A percentile compares a stretch with the other conserved stretches of the same genome.
Evolutionary conservation across 1,284 basidiomycete species (phyloP).

Genomic region (Retiboletus flavoniger): DNA sequence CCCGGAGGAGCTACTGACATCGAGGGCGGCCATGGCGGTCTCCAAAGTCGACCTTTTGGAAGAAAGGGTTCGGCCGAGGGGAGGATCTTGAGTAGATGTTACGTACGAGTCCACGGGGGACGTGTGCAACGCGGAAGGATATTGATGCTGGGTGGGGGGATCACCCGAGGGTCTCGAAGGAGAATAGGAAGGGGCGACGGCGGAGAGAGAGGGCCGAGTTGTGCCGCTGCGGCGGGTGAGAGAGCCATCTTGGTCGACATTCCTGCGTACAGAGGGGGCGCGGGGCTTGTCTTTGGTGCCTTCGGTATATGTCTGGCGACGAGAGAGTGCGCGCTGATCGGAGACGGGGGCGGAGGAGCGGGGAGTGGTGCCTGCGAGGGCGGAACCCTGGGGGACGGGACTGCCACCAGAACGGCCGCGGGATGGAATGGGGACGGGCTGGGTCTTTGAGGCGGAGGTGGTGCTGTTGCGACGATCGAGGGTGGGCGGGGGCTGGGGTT

Average conservation of each 20-base stretch:
- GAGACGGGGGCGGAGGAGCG: constrained; percentile 34
- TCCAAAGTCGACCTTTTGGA: constrained; percentile 39
- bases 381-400: constrained; percentile 29
- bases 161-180: constrained; percentile 26
- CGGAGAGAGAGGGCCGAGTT: constrained; percentile 50
- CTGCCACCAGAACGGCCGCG: constrained; percentile 36
- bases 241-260: constrained; percentile 52
- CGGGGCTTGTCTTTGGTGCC: constrained; percentile 47
- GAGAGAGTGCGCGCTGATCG: constrained; percentile 45
- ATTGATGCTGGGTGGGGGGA: constrained; percentile 19
- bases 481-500: constrained; percentile 35
- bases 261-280: constrained; percentile 61
- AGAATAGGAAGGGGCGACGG: constrained; percentile 36
- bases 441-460: constrained; percentile 36
- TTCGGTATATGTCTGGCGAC: constrained; percentile 47
- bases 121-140: constrained; percentile 20
- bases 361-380: constrained; percentile 28
- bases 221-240: constrained; percentile 45
- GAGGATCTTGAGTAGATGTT: constrained; percentile 24
- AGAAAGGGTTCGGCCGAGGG: constrained; percentile 27
- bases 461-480: constrained; percentile 47
- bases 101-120: constrained; percentile 20
- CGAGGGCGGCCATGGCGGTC: constrained; percentile 40
- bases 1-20: constrained; percentile 36
- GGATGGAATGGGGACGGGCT: constrained; percentile 31